Conservation (phyloP, 108 stramenopile genomes). For the Discostella pseudostelligera region DNA sequence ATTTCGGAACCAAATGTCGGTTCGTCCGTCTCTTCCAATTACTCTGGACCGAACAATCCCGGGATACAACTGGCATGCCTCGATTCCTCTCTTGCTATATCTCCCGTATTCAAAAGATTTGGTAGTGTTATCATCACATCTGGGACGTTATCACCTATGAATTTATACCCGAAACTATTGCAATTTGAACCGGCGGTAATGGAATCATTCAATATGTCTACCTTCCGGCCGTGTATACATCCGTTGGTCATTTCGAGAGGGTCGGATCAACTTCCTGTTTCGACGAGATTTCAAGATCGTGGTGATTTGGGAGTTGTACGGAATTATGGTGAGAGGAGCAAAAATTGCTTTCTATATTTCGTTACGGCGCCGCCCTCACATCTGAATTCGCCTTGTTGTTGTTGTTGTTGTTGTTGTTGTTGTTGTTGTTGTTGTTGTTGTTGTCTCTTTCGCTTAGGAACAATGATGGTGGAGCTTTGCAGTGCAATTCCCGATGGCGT, state of each 20-base stretch:
- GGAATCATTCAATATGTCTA: slow-evolving; percentile 95
- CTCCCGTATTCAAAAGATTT: slow-evolving; percentile 96
- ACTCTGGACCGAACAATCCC: slow-evolving; percentile 79
- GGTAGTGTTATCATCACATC: slow-evolving; percentile 95
- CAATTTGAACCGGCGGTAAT: slow-evolving; percentile 96
- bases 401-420: too few relatives aligned
- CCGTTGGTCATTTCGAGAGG: slow-evolving; percentile 96
- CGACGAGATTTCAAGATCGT: slow-evolving; percentile 86
- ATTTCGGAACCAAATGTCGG: slow-evolving; percentile 92
- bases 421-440: too few relatives aligned
- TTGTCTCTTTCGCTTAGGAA: slow-evolving; percentile 43
- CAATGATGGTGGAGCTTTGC: slow-evolving; percentile 91
- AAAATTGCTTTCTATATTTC: too few relatives aligned
- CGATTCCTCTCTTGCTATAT: slow-evolving; percentile 97
- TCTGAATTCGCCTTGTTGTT: not conserved
- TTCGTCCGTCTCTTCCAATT: slow-evolving; percentile 57
- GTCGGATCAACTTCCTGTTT: slow-evolving; percentile 87
- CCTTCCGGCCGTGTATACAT: slow-evolving; percentile 96
- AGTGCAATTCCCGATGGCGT: slow-evolving; percentile 93
- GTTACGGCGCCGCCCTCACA: not conserved
- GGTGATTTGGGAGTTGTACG: slow-evolving; percentile 92
- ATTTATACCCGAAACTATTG: slow-evolving; percentile 97
- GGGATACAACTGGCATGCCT: slow-evolving; percentile 94
- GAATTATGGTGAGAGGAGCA: slow-evolving; percentile 71
- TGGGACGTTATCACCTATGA: slow-evolving; percentile 97